phyloP scores from a whole-genome alignment of 73 alveolate species.

The Paramecium biaurelia region DNA sequence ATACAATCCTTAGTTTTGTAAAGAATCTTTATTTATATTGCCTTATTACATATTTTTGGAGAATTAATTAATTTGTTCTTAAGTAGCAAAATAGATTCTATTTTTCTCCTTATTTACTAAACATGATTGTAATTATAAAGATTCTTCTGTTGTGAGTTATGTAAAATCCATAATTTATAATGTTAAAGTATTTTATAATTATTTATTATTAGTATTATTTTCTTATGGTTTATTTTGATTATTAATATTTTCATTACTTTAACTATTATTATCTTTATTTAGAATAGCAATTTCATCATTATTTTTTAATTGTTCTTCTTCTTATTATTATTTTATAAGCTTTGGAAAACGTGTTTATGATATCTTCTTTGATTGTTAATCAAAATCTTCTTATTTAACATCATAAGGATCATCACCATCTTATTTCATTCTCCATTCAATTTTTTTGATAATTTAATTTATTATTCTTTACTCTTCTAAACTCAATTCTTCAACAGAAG shows the following conservation, averaged over 20 bases:
- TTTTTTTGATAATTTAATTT: background rate
- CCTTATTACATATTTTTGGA: background rate
- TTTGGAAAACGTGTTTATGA: background rate
- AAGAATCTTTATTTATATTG: background rate
- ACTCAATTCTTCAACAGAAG: slow-evolving; percentile 20
- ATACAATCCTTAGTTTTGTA: background rate
- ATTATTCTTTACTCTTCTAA: background rate
- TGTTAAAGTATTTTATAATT: background rate
- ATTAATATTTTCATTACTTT: background rate
- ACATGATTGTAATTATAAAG: background rate
- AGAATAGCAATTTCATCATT: background rate
- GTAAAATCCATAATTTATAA: background rate
- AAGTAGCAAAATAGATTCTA: background rate
- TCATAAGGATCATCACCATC: background rate
- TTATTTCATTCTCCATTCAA: slow-evolving; percentile 40
- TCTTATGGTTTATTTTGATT: background rate
- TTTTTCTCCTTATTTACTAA: slow-evolving; percentile 28
- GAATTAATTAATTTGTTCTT: background rate
- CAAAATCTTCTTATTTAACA: background rate
- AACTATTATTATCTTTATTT: background rate
- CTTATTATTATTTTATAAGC: background rate
- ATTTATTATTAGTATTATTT: background rate
- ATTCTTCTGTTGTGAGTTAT: background rate
- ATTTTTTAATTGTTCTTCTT: background rate
- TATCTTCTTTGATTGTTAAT: background rate